Evolutionary conservation across 2,329 filamentous ascomycete genomes (phyloP), one percentile per base, ranked within the genome.

Genomic region (Scorias spongiosa): DNA sequence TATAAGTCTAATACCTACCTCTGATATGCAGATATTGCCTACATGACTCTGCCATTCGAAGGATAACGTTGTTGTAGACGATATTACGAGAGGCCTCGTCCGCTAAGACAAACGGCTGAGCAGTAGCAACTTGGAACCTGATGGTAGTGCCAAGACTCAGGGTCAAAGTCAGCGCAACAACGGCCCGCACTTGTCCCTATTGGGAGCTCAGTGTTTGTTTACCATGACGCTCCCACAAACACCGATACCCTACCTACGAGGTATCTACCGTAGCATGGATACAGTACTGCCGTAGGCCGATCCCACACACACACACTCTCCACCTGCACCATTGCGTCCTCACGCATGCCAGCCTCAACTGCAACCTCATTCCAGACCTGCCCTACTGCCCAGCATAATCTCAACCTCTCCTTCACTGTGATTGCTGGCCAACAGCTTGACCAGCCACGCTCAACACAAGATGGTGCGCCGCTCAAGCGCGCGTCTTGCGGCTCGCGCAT

Each of bases 401-500:
- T 37, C 9, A 8, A n/a, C 34, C 17, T 37, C 34, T 37, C 17
- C 34, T 37, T 9, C 20, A 40, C 10, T 15, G 32, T 12, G 12
- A 15, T 15, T 5, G 12, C 5, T 15, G 11, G 32, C 32, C 11
- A 36, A 12, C 3, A 12, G 12, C 11, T 15, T 9, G 32, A 15
- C 32, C 4, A 14, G 38, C 38, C 10, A 11, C 18, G 5, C 20
- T 10, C 30, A 43, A 15, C 28, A 14, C 5, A 50, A 37, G 43
- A 62, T 62, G 59, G 59, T 57, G 15, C 53, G 59, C 20, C 55
- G 58, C 44, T 55, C 52, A 29, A 59, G 57, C 12, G 58, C 58
- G 29, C 58, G 59, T 43, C 46, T 62, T 45, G 50, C 53, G 42
- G 50, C 49, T 28, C 48, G 55, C 34, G 53, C 54, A 36, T 56